Evolutionary conservation across 352 stramenopile species (phyloP).

Genomic region (Pythium dissimile): DNA sequence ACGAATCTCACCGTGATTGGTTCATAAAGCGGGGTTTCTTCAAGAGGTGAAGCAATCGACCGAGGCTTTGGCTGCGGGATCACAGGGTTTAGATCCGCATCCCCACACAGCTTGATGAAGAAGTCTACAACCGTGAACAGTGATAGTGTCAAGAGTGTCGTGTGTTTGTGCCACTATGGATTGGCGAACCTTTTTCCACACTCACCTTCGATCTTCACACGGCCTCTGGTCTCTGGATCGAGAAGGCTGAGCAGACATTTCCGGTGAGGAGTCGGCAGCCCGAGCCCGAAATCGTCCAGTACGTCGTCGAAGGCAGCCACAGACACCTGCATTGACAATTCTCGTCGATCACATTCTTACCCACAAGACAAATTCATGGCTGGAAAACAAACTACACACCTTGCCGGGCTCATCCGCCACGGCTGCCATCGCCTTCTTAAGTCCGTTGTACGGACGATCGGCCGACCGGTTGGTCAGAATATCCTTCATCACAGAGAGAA

Average conservation of each 20-base stretch:
- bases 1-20: constrained; percentile 3
- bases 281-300: constrained; percentile 60
- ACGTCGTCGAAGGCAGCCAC: constrained; percentile 71
- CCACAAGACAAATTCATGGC: neutral
- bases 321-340: constrained; percentile 40
- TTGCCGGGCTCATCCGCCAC: constrained; percentile 70
- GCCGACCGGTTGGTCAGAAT: constrained; percentile 55
- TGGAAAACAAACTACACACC: constrained; percentile 24
- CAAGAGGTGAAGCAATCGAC: neutral
- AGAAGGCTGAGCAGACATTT: constrained; percentile 43
- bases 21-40: neutral
- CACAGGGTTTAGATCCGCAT: constrained; percentile 48
- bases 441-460: constrained; percentile 65
- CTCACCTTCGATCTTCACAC: constrained; percentile 70
- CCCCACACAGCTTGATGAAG: constrained; percentile 69
- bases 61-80: constrained; percentile 12
- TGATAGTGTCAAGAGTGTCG: neutral
- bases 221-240: constrained; percentile 46
- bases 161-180: neutral
- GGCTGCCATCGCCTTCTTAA: constrained; percentile 74
- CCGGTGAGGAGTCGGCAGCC: constrained; percentile 35
- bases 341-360: neutral
- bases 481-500: constrained; percentile 65
- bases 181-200: neutral
- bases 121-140: constrained; percentile 66